phyloP scores from a whole-genome alignment of 108 stramenopile species.

The Cyclotella baltica region DNA sequence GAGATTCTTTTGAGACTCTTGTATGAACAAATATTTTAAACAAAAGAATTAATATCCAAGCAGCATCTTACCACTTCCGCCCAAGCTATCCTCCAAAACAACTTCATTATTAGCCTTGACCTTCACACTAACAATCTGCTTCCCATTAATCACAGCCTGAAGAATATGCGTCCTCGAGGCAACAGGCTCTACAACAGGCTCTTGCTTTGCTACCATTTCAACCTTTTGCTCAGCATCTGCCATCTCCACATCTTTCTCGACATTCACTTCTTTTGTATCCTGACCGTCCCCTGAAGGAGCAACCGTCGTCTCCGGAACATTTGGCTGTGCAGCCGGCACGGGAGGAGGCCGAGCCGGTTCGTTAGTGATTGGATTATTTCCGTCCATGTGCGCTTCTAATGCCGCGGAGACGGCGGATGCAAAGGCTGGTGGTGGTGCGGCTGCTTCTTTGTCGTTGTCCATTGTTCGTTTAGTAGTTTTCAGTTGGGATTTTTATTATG shows the following conservation, averaged over 20 bases:
- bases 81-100: background rate
- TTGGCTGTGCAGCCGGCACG: background rate
- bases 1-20: too few relatives aligned
- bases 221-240: background rate
- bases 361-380: background rate
- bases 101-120: constrained; percentile 15
- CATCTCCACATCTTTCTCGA: background rate
- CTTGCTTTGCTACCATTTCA: background rate
- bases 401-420: background rate
- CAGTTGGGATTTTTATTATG: too few relatives aligned
- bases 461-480: too few relatives aligned
- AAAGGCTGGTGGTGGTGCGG: background rate
- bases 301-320: background rate
- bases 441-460: too few relatives aligned
- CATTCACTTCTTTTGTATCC: background rate
- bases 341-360: background rate
- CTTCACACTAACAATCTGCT: background rate
- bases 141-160: constrained; percentile 8
- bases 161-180: background rate
- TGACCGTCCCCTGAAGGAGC: background rate
- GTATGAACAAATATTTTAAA: background rate
- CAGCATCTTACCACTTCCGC: background rate
- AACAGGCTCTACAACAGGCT: background rate
- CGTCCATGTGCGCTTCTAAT: background rate
- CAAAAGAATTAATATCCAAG: background rate